A percentile compares a stretch with the other conserved stretches of the same genome.
phyloP scores from a whole-genome alignment of 83 land plant species.

The Picea mariana region DNA sequence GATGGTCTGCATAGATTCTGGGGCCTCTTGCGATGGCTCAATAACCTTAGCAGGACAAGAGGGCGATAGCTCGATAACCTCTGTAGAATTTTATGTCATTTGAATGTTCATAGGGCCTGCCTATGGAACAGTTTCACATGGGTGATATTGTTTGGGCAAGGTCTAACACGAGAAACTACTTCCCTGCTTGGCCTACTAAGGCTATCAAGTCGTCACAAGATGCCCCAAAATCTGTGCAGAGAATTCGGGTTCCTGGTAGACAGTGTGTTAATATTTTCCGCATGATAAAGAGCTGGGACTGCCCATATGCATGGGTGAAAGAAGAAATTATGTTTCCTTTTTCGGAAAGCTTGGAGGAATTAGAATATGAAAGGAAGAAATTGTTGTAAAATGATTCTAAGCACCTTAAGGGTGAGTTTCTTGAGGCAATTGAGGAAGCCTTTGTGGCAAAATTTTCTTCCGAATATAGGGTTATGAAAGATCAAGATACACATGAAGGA shows the following conservation, averaged over 20 bases:
- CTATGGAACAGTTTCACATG: neutral
- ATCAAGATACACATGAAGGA: neutral
- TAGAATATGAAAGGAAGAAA: neutral
- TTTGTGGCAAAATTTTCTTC: constrained; percentile 47
- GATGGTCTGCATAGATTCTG: constrained; percentile 26
- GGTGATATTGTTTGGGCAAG: neutral
- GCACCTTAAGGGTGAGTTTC: constrained; percentile 52
- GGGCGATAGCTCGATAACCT: neutral
- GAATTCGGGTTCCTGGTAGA: neutral
- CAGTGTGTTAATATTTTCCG: constrained; percentile 48
- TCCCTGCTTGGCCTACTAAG: neutral
- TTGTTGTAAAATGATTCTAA: neutral
- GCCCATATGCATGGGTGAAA: constrained; percentile 52
- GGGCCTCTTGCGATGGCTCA: constrained; percentile 36
- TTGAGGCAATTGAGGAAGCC: constrained; percentile 66
- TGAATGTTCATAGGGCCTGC: neutral
- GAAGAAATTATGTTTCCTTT: constrained; percentile 45
- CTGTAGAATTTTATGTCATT: too few relatives aligned
- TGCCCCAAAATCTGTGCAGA: neutral
- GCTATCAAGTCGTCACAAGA: neutral
- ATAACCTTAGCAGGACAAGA: constrained; percentile 46
- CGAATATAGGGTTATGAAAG: constrained; percentile 1
- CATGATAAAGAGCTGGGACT: constrained; percentile 12
- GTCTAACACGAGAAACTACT: neutral
- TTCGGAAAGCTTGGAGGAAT: constrained; percentile 30